Evolutionary conservation across 2,329 filamentous ascomycete genomes (phyloP).

Genomic region (Clathrospora elynae): DNA sequence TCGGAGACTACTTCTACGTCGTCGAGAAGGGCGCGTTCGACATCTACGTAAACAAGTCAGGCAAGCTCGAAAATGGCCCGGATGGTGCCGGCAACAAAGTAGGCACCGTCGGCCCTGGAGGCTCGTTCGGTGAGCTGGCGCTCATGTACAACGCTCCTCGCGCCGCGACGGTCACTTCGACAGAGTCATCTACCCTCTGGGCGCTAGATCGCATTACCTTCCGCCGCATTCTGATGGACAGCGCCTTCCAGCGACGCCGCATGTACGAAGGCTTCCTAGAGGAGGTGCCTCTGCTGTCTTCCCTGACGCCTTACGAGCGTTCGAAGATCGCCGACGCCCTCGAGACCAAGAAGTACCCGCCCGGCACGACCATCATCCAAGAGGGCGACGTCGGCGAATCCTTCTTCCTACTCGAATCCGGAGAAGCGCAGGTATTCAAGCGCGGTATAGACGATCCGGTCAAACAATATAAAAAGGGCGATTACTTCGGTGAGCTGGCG

Average conservation of each 20-base stretch:
- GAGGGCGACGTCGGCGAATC: slow-evolving; percentile 91
- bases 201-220: slow-evolving; percentile 94
- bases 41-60: slow-evolving; percentile 82
- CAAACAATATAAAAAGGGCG: slow-evolving; percentile 84
- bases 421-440: slow-evolving; percentile 86
- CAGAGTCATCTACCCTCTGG: slow-evolving; percentile 85
- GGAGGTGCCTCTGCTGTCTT: slow-evolving; percentile 83
- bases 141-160: slow-evolving; percentile 99
- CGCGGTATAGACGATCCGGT: slow-evolving; percentile 71
- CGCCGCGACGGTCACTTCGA: slow-evolving; percentile 88
- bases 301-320: slow-evolving; percentile 87
- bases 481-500: slow-evolving; percentile 96
- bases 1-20: slow-evolving; percentile 97
- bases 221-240: slow-evolving; percentile 97
- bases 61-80: slow-evolving; percentile 76
- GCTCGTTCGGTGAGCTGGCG: slow-evolving; percentile 94
- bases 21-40: slow-evolving; percentile 91
- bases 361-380: slow-evolving; percentile 81
- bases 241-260: slow-evolving; percentile 89
- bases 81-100: slow-evolving; percentile 86
- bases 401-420: slow-evolving; percentile 88
- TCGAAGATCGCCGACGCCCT: slow-evolving; percentile 97
- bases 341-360: slow-evolving; percentile 83
- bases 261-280: slow-evolving; percentile 98
- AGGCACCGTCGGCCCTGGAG: slow-evolving; percentile 79